phyloP scores from a whole-genome alignment of 2,329 filamentous ascomycete species.

The Fusarium staphyleae region DNA sequence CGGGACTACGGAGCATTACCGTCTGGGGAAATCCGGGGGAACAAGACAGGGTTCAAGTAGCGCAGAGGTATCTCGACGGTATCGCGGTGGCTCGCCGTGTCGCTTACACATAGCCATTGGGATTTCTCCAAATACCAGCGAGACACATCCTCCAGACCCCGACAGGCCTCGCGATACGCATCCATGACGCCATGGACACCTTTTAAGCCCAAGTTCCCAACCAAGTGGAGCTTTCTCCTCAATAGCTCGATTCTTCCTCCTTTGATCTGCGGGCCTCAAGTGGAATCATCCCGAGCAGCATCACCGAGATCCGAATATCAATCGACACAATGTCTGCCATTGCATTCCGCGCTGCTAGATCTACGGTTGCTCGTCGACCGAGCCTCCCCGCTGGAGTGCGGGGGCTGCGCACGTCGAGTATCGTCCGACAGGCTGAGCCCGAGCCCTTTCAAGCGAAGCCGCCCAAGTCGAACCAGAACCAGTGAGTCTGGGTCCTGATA shows the following conservation, averaged over 20 bases:
- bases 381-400: constrained; percentile 27
- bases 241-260: constrained; percentile 11
- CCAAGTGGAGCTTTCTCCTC: constrained; percentile 17
- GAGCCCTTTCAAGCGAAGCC: constrained; percentile 28
- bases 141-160: constrained; percentile 10
- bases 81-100: constrained; percentile 11
- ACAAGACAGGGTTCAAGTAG: constrained; percentile 16
- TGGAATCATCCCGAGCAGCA: background rate
- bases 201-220: constrained; percentile 18
- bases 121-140: constrained; percentile 24
- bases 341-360: constrained; percentile 12
- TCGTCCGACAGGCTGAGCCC: constrained; percentile 17
- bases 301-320: background rate
- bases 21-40: constrained; percentile 32
- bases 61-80: constrained; percentile 16
- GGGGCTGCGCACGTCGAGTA: constrained; percentile 28
- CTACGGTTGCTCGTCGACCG: constrained; percentile 18
- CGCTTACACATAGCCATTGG: background rate
- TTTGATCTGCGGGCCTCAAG: constrained; percentile 6
- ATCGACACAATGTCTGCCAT: constrained; percentile 21
- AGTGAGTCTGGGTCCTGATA: constrained; percentile 3
- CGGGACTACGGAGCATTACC: constrained; percentile 12
- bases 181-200: constrained; percentile 29
- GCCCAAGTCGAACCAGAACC: constrained; percentile 17
- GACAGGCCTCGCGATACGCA: constrained; percentile 13